Evolutionary conservation across 257 asterid species (phyloP), one percentile per base, ranked within the genome.

Genomic region (Solanum piurae): DNA sequence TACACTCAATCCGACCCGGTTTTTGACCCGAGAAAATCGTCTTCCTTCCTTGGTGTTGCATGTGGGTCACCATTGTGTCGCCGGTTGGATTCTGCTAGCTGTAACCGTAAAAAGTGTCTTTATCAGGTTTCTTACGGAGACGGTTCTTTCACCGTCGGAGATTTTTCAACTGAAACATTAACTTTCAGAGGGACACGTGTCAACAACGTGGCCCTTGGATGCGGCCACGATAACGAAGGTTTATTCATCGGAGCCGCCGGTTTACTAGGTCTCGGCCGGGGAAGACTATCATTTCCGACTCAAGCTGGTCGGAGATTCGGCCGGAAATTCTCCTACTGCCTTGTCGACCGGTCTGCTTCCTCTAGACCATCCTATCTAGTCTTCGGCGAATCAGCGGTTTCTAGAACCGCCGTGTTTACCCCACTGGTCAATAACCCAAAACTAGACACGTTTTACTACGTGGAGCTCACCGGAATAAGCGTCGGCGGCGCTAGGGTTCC

Each of bases 171-270:
- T 3, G 98, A 96, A 86, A 96, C 99, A 27, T 91, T 96, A 62
- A 94, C 98, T 20, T 96, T 96, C 86, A 80, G 98, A n/a, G 40
- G 89, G 31, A 90, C 85, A 7, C 86, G 88, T 8, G 94, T 94
- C 29, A 46, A 49, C 25, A 92, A 92, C 25, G 84, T 96, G 1
- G 96, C 95, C 38, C 88, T 96, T 21, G 99, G 99, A 6, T 96
- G 99, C 69, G 99, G 99, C 2, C 98, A 96, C 71, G 98, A 95
- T 14, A 96, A 96, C 16, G 96, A 96, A 83, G 99, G 99, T 0
- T 83, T 96, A 25, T 96, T 96, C 89, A 89, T 93, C 46, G 99
- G 98, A 36, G 98, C 99, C 20, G 96, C 96, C 84, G 99, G 99
- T 31, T 89, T 95, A 66, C 55, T 96, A 12, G 98, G 99, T 33